Conservation (phyloP, 2,329 filamentous ascomycete genomes). For the Hypoxylon sp. region DNA sequence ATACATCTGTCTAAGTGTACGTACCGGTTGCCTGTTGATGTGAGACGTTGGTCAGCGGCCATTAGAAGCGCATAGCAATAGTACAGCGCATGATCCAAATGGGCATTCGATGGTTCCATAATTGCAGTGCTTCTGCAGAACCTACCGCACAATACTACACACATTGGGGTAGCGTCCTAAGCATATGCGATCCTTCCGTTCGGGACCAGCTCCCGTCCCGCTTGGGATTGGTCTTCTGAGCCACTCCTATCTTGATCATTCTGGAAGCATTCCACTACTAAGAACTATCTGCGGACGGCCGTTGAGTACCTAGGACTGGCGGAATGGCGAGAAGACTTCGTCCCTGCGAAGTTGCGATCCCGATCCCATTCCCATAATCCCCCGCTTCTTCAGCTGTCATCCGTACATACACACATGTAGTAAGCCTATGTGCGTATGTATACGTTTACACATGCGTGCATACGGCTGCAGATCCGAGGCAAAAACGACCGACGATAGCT, state of each 20-base stretch:
- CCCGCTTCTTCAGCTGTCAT: conserved; percentile 22
- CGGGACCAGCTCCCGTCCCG: not conserved
- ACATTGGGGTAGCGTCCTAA: not conserved
- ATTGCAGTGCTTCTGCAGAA: too few species aligned
- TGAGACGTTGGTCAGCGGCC: not conserved
- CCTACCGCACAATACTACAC: too few species aligned
- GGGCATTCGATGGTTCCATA: too few species aligned
- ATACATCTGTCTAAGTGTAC: not conserved
- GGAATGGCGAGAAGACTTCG: conserved; percentile 3
- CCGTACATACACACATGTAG: conserved; percentile 23
- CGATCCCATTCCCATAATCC: conserved; percentile 6
- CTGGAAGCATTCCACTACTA: conserved; percentile 16
- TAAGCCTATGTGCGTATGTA: conserved; percentile 27
- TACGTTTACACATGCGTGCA: conserved; percentile 20
- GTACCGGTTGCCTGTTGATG: too few species aligned
- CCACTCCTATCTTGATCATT: conserved; percentile 11
- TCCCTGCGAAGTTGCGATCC: conserved; percentile 28
- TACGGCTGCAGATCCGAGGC: conserved; percentile 36
- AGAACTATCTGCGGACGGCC: too few species aligned
- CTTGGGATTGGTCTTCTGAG: conserved; percentile 4
- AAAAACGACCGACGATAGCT: conserved; percentile 26
- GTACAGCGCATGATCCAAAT: too few species aligned
- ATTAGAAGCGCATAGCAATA: not conserved
- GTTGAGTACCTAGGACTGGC: not conserved
- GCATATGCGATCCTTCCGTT: conserved; percentile 11